Base-by-base conservation (phyloP, 805 yeast species). In the Sungouiozyma ichnusensis region DNA sequence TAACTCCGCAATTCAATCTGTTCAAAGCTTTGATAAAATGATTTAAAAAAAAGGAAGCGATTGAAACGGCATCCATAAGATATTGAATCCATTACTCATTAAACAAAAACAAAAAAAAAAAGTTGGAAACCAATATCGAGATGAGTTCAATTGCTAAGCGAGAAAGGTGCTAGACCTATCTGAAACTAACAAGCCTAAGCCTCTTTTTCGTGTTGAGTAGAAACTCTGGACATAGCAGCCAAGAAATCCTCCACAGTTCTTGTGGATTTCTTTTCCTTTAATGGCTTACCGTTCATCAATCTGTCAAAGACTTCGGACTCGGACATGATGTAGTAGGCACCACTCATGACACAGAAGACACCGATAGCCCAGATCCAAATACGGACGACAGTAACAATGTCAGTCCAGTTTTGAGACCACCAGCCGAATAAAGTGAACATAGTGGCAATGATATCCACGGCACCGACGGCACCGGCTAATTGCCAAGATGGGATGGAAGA, bases 401-500 rank as follows among this genome's bases (percentile, higher is more conserved):
- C 94, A 66, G 90, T 87, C 87, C 92, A 85, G 80, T 87, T 87
- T 71, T 85, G 94, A 54, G 94, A 82, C 90, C 94, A 86, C 95
- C 95, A 87, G 59, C 96, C 96, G 79, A 85, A 87, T 63, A 86
- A 69, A 60, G 86, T 72, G 80, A 86, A 87, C 78, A 84, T 75
- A 50, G 96, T 87, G 54, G 96, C 94, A 59, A 87, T 70, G 74
- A 86, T 69, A 70, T 86, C 96, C 64, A 86, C 96, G 63, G 70
- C 69, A 64, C 85, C 74, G 58, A 86, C 95, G 60, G 96, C 96
- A 73, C 94, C 94, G 58, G 92, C 57, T 72, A 86, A 79, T 76
- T 86, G 95, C 96, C 96, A 87, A 39, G 96, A 87, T 73, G 96
- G 96, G 46, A 74, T 61, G 37, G 95, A 85, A 47, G 95, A 83